These are phyloP conservation scores for Hypoxylon perforatum DNA, from an alignment of 495 filamentous ascomycete species.

Conservation along the genomic window DNA sequence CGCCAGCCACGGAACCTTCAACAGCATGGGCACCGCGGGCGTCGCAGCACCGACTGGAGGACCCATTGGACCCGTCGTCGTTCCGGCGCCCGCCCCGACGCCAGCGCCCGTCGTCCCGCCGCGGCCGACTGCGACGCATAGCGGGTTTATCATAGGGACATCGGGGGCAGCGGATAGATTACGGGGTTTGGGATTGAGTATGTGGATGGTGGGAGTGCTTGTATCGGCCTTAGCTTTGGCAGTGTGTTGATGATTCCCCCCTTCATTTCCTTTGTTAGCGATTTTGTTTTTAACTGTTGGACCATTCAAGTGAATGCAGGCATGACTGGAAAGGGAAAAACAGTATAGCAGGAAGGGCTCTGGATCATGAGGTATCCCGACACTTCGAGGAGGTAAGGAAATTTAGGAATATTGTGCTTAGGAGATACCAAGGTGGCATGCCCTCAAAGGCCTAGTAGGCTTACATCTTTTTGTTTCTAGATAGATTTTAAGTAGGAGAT, in stretches of 20 bases:
- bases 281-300: background rate
- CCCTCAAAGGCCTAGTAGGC: background rate
- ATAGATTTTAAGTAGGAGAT: background rate
- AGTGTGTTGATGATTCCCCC: background rate
- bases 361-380: background rate
- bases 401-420: background rate
- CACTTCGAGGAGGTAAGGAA: background rate
- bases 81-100: background rate
- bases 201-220: constrained; percentile 1
- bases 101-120: constrained; percentile 2
- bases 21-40: constrained; percentile 1
- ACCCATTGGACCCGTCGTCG: background rate
- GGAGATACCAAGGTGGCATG: background rate
- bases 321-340: background rate
- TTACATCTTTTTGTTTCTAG: background rate
- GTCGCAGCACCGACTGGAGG: background rate
- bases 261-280: background rate
- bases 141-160: constrained; percentile 1
- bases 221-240: constrained; percentile 11
- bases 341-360: background rate
- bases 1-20: background rate
- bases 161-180: constrained; percentile 13
- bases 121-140: background rate
- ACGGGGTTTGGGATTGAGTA: background rate
- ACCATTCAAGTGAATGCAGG: too few relatives aligned